Conservation (phyloP, 441 rosid genomes). For the Cnidoscolus chayamansa region DNA sequence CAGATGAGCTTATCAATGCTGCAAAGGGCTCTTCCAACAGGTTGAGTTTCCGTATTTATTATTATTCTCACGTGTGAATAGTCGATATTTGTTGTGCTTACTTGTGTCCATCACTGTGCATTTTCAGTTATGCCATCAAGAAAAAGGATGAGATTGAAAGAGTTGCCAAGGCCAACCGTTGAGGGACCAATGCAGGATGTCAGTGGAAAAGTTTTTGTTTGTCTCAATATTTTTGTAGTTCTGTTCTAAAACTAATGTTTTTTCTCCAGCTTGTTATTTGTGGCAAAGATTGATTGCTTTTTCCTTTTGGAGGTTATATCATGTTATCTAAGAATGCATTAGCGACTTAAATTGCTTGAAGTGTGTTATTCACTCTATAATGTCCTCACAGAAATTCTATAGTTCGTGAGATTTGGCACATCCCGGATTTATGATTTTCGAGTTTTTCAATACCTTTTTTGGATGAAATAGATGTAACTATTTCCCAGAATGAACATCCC, state of each 20-base stretch:
- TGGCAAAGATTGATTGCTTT: background rate
- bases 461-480: background rate
- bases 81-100: background rate
- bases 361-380: too few species aligned
- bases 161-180: constrained; percentile 93
- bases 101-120: background rate
- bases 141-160: constrained; percentile 88
- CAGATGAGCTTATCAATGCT: constrained; percentile 87
- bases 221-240: background rate
- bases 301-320: constrained; percentile 4
- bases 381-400: too few species aligned
- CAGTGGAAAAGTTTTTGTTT: constrained; percentile 7
- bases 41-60: constrained; percentile 19
- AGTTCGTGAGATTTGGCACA: too few species aligned
- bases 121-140: constrained; percentile 72
- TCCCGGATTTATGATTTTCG: too few species aligned
- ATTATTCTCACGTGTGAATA: background rate
- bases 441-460: too few species aligned
- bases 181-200: constrained; percentile 19
- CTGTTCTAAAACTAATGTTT: constrained; percentile 5
- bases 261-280: background rate
- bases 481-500: background rate
- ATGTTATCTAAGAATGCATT: constrained; percentile 3
- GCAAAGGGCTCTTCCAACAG: constrained; percentile 95
- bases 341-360: background rate